Evolutionary conservation across 805 yeast species (phyloP).

Genomic region (Priceomyces haplophilus): DNA sequence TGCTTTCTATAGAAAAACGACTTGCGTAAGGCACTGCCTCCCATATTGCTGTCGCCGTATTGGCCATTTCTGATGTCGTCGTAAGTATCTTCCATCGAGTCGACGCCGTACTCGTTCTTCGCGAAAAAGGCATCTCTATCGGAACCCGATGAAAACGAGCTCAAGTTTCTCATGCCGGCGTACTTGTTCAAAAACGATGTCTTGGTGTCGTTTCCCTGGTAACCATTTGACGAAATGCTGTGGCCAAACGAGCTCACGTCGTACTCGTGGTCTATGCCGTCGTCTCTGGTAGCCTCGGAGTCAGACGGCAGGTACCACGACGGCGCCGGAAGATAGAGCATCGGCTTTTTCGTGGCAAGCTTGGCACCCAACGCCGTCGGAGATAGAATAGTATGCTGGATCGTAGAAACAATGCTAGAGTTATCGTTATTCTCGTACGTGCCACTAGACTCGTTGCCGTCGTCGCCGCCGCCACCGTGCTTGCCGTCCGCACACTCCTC

Average conservation of each 20-base stretch:
- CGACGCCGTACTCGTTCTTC: not conserved
- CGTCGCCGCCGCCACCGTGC: constrained; percentile 4
- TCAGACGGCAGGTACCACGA: constrained; percentile 8
- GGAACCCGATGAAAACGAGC: constrained; percentile 12
- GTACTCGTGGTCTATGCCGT: constrained; percentile 23
- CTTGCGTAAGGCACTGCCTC: constrained; percentile 10
- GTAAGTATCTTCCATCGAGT: constrained; percentile 11
- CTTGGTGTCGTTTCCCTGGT: constrained; percentile 1
- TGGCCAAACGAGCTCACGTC: constrained; percentile 17
- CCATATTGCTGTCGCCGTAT: not conserved
- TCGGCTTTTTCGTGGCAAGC: constrained; percentile 32
- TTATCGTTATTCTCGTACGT: constrained; percentile 10
- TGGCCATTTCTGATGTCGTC: not conserved
- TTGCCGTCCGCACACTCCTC: constrained; percentile 4
- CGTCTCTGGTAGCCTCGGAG: constrained; percentile 8
- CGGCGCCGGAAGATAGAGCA: constrained; percentile 30
- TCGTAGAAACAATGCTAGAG: constrained; percentile 14
- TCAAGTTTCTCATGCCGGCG: constrained; percentile 10
- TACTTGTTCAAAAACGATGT: not conserved
- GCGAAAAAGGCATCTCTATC: constrained; percentile 15
- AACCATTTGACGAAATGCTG: constrained; percentile 4
- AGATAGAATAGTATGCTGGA: constrained; percentile 19
- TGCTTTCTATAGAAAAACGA: constrained; percentile 15
- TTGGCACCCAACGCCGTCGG: constrained; percentile 44
- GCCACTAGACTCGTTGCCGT: constrained; percentile 2